These are phyloP conservation scores for Plectosphaerella sp. DNA, from an alignment of 2,329 filamentous ascomycete species.

Conservation along the genomic window DNA sequence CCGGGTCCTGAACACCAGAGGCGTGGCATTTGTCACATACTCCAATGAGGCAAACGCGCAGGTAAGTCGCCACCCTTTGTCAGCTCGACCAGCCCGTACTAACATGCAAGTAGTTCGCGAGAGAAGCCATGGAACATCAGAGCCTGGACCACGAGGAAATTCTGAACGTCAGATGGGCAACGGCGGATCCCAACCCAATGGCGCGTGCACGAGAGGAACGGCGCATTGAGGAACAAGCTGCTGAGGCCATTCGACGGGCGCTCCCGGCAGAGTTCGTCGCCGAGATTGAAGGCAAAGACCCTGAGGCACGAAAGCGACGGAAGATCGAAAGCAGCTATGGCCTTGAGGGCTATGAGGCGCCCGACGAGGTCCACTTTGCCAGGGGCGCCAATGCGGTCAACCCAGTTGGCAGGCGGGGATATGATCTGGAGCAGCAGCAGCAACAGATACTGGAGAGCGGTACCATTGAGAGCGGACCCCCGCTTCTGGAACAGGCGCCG, in stretches of 20 bases:
- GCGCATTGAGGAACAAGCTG: slow-evolving; percentile 90
- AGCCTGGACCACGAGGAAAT: slow-evolving; percentile 87
- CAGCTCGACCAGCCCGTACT: not conserved
- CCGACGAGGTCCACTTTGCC: slow-evolving; percentile 90
- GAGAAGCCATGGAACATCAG: slow-evolving; percentile 95
- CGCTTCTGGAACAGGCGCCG: slow-evolving; percentile 13
- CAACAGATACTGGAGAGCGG: slow-evolving; percentile 54
- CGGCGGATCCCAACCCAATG: slow-evolving; percentile 91
- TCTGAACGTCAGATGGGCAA: slow-evolving; percentile 95
- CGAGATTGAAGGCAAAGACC: slow-evolving; percentile 88
- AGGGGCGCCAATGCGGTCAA: slow-evolving; percentile 67
- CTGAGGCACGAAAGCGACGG: slow-evolving; percentile 79
- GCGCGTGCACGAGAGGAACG: slow-evolving; percentile 88
- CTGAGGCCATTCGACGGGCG: slow-evolving; percentile 84
- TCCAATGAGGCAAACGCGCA: slow-evolving; percentile 71
- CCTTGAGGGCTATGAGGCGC: slow-evolving; percentile 85
- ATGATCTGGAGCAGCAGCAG: slow-evolving; percentile 61
- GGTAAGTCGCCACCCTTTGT: not conserved
- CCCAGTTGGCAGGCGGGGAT: slow-evolving; percentile 51
- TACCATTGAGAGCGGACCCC: slow-evolving; percentile 25
- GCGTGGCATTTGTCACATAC: slow-evolving; percentile 95
- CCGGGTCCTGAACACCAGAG: slow-evolving; percentile 80
- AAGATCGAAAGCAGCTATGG: slow-evolving; percentile 89
- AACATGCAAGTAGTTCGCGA: slow-evolving; percentile 69
- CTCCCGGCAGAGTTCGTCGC: slow-evolving; percentile 87